phyloP scores from a whole-genome alignment of 1,139 yeast genomes.

The Taphrina communis region DNA sequence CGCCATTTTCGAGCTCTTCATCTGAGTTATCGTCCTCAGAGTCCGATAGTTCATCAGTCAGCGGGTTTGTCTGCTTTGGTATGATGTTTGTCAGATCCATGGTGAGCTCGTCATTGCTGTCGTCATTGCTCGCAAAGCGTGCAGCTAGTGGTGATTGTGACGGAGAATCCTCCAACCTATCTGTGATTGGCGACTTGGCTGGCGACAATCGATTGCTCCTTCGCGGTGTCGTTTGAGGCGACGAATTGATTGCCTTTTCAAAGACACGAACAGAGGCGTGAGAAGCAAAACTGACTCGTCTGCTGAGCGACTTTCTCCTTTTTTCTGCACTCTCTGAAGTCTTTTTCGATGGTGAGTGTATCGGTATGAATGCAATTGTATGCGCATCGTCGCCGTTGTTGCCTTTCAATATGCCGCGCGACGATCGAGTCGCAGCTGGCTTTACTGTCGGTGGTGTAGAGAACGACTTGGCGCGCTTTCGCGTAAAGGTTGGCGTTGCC shows the following conservation, averaged over 20 bases:
- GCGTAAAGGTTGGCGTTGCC: slow-evolving; percentile 28
- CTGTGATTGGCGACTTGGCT: slow-evolving; percentile 42
- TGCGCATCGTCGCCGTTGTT: slow-evolving; percentile 40
- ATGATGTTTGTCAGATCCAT: slow-evolving; percentile 47
- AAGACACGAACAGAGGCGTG: slow-evolving; percentile 44
- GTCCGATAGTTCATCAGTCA: neutral
- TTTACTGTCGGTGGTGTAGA: slow-evolving; percentile 29
- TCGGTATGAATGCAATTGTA: slow-evolving; percentile 38
- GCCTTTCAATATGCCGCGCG: slow-evolving; percentile 38
- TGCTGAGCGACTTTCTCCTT: slow-evolving; percentile 42
- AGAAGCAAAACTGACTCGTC: slow-evolving; percentile 48
- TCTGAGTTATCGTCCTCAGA: slow-evolving; percentile 9
- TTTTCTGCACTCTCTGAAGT: slow-evolving; percentile 27
- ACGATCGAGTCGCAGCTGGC: neutral
- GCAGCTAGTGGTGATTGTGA: slow-evolving; percentile 10
- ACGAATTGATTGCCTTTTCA: slow-evolving; percentile 38
- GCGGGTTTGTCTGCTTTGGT: slow-evolving; percentile 6
- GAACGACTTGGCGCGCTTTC: slow-evolving; percentile 40
- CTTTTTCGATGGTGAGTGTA: slow-evolving; percentile 29
- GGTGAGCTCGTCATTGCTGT: slow-evolving; percentile 45
- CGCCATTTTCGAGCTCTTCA: slow-evolving; percentile 10
- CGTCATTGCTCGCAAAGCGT: slow-evolving; percentile 5
- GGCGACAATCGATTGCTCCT: slow-evolving; percentile 34
- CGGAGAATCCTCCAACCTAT: slow-evolving; percentile 19
- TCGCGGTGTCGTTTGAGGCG: slow-evolving; percentile 26